These are phyloP conservation scores for Aspergillus novoparasiticus DNA, from an alignment of 2,329 filamentous ascomycete species.

Conservation along the genomic window DNA sequence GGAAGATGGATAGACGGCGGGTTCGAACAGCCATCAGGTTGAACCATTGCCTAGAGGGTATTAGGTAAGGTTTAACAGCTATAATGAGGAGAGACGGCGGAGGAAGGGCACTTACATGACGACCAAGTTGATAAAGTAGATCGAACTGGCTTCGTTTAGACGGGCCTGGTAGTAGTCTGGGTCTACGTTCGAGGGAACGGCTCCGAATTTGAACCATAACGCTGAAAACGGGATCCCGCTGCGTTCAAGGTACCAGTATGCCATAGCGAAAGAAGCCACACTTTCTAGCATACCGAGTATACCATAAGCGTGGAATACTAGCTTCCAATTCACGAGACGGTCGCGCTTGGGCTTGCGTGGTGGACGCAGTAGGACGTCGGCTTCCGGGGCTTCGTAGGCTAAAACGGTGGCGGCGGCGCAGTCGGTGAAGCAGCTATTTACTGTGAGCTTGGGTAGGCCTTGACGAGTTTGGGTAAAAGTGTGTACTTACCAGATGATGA, in stretches of 20 bases:
- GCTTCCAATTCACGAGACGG: constrained; percentile 71
- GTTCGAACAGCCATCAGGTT: constrained; percentile 72
- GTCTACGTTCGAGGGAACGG: constrained; percentile 53
- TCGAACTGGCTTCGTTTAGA: constrained; percentile 67
- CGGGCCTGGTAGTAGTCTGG: constrained; percentile 57
- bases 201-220: constrained; percentile 70
- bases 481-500: constrained; percentile 58
- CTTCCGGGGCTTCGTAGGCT: constrained; percentile 76
- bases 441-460: neutral
- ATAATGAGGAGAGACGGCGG: constrained; percentile 10
- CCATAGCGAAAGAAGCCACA: constrained; percentile 63
- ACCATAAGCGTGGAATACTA: constrained; percentile 73
- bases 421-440: constrained; percentile 69
- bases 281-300: constrained; percentile 69
- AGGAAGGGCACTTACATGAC: constrained; percentile 62
- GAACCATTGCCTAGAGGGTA: constrained; percentile 64
- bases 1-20: constrained; percentile 66
- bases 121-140: constrained; percentile 80
- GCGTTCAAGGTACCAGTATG: constrained; percentile 63
- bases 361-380: constrained; percentile 69
- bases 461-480: neutral
- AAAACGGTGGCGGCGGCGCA: constrained; percentile 72
- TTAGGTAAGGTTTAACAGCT: neutral
- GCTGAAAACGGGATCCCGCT: constrained; percentile 65
- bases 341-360: constrained; percentile 71